Evolutionary conservation across 2,329 filamentous ascomycete species (phyloP).

Genomic region (Exophiala bonariae): DNA sequence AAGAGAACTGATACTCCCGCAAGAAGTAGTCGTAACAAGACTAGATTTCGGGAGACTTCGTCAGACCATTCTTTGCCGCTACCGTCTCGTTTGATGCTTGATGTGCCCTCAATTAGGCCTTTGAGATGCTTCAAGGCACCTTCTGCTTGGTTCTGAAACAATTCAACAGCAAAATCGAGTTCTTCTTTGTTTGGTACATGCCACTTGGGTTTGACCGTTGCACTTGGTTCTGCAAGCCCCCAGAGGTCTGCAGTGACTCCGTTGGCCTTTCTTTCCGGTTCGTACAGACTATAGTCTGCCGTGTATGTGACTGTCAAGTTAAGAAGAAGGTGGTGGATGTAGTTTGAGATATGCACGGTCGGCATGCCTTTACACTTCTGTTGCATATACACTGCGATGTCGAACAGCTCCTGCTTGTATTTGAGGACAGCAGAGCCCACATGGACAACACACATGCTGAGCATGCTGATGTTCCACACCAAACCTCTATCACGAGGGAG

Average conservation of each 20-base stretch:
- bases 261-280: slow-evolving; percentile 68
- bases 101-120: slow-evolving; percentile 76
- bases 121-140: slow-evolving; percentile 73
- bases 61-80: slow-evolving; percentile 99
- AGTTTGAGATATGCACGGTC: slow-evolving; percentile 95
- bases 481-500: slow-evolving; percentile 87
- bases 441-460: slow-evolving; percentile 97
- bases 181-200: slow-evolving; percentile 80
- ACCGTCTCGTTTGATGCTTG: slow-evolving; percentile 83
- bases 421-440: slow-evolving; percentile 86
- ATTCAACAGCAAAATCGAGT: slow-evolving; percentile 81
- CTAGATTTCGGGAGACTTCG: slow-evolving; percentile 86
- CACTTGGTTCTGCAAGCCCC: slow-evolving; percentile 73
- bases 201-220: slow-evolving; percentile 79
- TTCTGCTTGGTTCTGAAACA: slow-evolving; percentile 82
- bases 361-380: slow-evolving; percentile 90
- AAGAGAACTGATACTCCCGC: slow-evolving; percentile 90
- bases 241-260: slow-evolving; percentile 79
- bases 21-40: slow-evolving; percentile 82
- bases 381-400: slow-evolving; percentile 95
- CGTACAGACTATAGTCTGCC: slow-evolving; percentile 83
- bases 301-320: slow-evolving; percentile 95
- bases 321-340: slow-evolving; percentile 91
- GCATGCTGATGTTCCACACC: slow-evolving; percentile 95
- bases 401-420: slow-evolving; percentile 85